These are phyloP conservation scores for Fusarium caatingaense DNA, from an alignment of 2,329 filamentous ascomycete species.

Conservation along the genomic window DNA sequence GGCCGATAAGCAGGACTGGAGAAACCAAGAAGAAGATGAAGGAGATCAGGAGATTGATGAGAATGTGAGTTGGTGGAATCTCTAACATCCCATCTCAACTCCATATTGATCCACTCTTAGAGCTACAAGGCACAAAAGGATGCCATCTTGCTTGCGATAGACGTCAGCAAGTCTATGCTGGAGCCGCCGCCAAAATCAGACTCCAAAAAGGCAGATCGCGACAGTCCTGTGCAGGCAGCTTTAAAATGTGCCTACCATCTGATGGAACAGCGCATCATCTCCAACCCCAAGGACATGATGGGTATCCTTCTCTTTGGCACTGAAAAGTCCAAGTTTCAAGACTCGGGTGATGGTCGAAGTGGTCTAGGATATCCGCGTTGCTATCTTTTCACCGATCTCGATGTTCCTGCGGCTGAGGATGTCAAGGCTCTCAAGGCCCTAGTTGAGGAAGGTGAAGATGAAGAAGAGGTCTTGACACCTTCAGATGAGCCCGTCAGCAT, in stretches of 20 bases:
- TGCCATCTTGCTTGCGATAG: conserved; percentile 97
- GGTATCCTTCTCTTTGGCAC: conserved; percentile 93
- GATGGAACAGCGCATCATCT: conserved; percentile 99
- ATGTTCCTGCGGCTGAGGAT: conserved; percentile 86
- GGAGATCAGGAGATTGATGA: conserved; percentile 71
- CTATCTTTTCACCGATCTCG: conserved; percentile 89
- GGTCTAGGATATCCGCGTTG: conserved; percentile 85
- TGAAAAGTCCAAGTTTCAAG: conserved; percentile 81
- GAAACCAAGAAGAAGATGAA: conserved; percentile 72
- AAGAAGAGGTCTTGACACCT: conserved; percentile 75
- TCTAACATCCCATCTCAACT: conserved; percentile 5
- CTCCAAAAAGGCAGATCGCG: conserved; percentile 80
- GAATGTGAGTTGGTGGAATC: conserved; percentile 57
- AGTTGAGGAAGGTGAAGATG: conserved; percentile 81
- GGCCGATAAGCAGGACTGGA: conserved; percentile 58
- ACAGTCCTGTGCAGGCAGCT: conserved; percentile 83
- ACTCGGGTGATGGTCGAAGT: conserved; percentile 69
- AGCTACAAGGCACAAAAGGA: conserved; percentile 94
- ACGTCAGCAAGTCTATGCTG: conserved; percentile 91
- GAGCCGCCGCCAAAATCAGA: conserved; percentile 69
- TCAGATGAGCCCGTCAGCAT: conserved; percentile 79
- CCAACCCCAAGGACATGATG: conserved; percentile 97
- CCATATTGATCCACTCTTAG: conserved; percentile 56
- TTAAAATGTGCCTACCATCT: conserved; percentile 93
- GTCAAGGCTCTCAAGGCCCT: conserved; percentile 82